phyloP scores from a whole-genome alignment of 306 rosid species.

The Parietaria judaica region DNA sequence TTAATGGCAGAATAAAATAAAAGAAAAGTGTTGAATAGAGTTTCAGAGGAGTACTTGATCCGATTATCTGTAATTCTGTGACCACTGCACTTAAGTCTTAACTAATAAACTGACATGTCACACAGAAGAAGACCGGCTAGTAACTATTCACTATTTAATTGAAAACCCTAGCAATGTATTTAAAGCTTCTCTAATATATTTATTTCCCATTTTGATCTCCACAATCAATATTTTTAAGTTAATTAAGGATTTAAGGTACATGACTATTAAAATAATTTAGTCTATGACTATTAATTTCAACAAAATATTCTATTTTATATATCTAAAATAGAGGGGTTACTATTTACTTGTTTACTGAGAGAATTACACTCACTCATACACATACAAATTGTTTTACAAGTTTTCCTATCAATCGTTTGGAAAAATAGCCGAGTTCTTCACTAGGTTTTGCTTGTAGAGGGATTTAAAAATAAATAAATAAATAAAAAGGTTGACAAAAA shows the following conservation, averaged over 20 bases:
- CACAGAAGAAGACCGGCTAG: slow-evolving; percentile 2
- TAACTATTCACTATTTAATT: neutral
- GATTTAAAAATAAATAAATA: too few species aligned
- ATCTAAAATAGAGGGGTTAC: neutral
- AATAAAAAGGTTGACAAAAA: neutral
- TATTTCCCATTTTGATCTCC: too few species aligned
- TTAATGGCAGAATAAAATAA: neutral
- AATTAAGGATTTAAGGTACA: too few species aligned
- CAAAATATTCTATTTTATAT: too few species aligned
- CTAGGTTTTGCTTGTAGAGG: slow-evolving; percentile 1
- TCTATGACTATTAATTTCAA: too few species aligned
- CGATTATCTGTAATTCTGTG: neutral
- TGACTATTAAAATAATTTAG: too few species aligned
- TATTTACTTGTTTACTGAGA: neutral
- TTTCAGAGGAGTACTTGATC: neutral
- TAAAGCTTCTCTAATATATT: neutral
- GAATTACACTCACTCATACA: too few species aligned
- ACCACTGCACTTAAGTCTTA: slow-evolving; percentile 5
- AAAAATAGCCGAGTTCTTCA: neutral
- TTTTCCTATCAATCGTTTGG: neutral
- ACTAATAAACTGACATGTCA: neutral
- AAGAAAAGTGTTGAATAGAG: neutral
- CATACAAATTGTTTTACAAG: too few species aligned
- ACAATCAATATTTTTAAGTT: too few species aligned
- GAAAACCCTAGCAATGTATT: neutral